Percentiles rank a stretch among this genome's conserved stretches.
These are phyloP conservation scores for Beauveria medogensis DNA, from an alignment of 2,329 filamentous ascomycete genomes.

Conservation along the genomic window DNA sequence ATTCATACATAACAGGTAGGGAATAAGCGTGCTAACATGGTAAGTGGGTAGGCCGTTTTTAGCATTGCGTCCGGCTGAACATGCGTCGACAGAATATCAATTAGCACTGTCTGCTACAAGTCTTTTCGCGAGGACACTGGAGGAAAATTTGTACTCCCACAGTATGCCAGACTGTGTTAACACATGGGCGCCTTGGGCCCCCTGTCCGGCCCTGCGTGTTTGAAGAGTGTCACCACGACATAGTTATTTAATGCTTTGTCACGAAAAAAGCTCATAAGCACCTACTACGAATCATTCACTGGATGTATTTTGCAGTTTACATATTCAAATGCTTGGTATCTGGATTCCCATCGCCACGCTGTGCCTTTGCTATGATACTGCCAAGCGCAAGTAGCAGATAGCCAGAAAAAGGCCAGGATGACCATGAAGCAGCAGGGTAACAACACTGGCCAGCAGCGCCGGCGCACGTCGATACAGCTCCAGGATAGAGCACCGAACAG, in stretches of 20 bases:
- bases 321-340: neutral
- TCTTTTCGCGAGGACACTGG: no score
- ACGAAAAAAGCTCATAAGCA: neutral
- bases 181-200: neutral
- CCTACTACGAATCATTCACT: neutral
- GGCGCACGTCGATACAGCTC: constrained; percentile 56
- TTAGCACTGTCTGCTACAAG: no score
- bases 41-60: no score
- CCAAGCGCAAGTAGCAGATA: neutral
- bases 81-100: no score
- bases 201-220: neutral
- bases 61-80: no score
- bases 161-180: neutral
- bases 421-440: constrained; percentile 24
- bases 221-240: constrained; percentile 5
- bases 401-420: neutral
- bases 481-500: constrained; percentile 35
- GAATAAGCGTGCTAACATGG: no score
- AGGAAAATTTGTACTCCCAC: neutral
- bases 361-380: neutral
- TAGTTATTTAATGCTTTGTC: neutral
- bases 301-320: neutral
- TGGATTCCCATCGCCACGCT: neutral
- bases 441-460: constrained; percentile 20
- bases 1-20: no score